These are phyloP conservation scores for Fusarium sp. DNA, from an alignment of 2,329 filamentous ascomycete species.

Conservation along the genomic window DNA sequence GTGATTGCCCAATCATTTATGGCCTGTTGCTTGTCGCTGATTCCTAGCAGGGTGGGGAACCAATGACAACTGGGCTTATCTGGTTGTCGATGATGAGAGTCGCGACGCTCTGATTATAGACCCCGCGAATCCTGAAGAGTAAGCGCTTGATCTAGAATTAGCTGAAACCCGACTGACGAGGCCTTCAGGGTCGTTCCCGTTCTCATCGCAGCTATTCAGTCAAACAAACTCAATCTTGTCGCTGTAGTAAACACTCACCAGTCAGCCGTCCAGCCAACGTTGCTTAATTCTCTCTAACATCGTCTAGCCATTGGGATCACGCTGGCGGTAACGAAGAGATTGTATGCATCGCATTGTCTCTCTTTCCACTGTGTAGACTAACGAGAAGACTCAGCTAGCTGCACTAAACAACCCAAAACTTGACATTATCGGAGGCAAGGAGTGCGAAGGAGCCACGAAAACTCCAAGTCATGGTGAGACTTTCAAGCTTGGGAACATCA, in stretches of 20 bases:
- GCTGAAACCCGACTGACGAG: not conserved
- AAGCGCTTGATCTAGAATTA: not conserved
- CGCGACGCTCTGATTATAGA: not conserved
- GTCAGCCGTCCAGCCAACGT: not conserved
- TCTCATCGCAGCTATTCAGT: not conserved
- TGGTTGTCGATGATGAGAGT: not conserved
- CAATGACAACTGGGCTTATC: not conserved
- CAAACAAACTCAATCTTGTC: not conserved
- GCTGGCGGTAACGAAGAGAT: not conserved
- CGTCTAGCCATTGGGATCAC: not conserved
- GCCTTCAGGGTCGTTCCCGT: not conserved
- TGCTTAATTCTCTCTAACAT: accelerated
- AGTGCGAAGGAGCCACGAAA: not conserved
- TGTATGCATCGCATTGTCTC: not conserved
- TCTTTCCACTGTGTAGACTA: not conserved
- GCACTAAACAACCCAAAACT: not conserved
- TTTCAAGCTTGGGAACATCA: not conserved
- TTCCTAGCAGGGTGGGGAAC: not conserved
- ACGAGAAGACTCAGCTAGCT: not conserved
- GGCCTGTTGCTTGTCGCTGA: not conserved
- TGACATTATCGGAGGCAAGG: not conserved
- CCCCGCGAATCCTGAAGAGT: not conserved
- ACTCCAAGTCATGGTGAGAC: not conserved
- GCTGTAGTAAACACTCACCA: not conserved
- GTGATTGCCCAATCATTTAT: not conserved